These are phyloP conservation scores for Blastobotrys capitulatus DNA, from an alignment of 1,139 yeast species.

Conservation along the genomic window DNA sequence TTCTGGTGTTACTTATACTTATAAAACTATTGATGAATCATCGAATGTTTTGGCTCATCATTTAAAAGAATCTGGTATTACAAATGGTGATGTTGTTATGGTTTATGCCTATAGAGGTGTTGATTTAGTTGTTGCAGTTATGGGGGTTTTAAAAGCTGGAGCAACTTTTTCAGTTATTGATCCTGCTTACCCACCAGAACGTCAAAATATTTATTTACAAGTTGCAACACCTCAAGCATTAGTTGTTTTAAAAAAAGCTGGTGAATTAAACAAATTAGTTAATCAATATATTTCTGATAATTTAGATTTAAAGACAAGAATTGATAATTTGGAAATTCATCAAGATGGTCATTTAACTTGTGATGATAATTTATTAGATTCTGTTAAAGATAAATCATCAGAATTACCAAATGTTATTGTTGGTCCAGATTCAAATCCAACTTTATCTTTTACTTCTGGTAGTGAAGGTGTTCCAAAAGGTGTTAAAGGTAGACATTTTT, in stretches of 20 bases:
- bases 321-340: slow-evolving; percentile 70
- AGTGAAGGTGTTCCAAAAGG: slow-evolving; percentile 99
- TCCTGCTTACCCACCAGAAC: slow-evolving; percentile 97
- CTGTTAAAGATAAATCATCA: slow-evolving; percentile 43
- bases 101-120: slow-evolving; percentile 97
- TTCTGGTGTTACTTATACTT: slow-evolving; percentile 69
- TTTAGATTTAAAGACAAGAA: slow-evolving; percentile 61
- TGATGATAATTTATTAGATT: slow-evolving; percentile 45
- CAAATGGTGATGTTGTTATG: slow-evolving; percentile 92
- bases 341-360: slow-evolving; percentile 64
- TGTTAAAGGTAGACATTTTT: slow-evolving; percentile 94
- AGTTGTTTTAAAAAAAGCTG: slow-evolving; percentile 87
- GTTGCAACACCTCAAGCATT: slow-evolving; percentile 93
- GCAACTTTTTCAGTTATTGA: slow-evolving; percentile 98
- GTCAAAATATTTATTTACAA: slow-evolving; percentile 86
- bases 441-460: slow-evolving; percentile 95
- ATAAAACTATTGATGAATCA: slow-evolving; percentile 82
- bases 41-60: slow-evolving; percentile 94
- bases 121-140: slow-evolving; percentile 90
- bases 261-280: slow-evolving; percentile 68
- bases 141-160: slow-evolving; percentile 98
- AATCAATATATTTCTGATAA: slow-evolving; percentile 68
- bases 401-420: slow-evolving; percentile 82
- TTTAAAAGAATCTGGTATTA: slow-evolving; percentile 71
- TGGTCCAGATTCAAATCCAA: slow-evolving; percentile 97